phyloP scores from a whole-genome alignment of 306 rosid genomes.

The Pueraria montana region DNA sequence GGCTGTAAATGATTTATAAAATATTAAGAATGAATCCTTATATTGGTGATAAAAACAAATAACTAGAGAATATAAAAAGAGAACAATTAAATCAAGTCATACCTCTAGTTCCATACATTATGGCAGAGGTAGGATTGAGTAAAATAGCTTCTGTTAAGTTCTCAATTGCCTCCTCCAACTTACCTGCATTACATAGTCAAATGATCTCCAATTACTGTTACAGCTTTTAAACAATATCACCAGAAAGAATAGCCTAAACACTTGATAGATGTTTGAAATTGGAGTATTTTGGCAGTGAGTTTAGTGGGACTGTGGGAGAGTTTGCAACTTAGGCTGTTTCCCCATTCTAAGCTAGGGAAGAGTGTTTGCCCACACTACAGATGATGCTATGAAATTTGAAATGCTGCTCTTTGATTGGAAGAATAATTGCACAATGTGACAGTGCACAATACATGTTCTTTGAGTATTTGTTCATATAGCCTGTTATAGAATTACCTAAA shows the following conservation, averaged over 20 bases:
- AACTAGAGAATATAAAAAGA: not conserved
- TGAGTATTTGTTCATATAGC: not conserved
- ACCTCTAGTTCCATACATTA: conserved; percentile 94
- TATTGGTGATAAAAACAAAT: conserved; percentile 32
- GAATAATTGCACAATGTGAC: not conserved
- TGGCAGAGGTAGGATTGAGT: conserved; percentile 88
- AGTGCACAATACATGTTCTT: not conserved
- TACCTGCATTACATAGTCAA: conserved; percentile 59
- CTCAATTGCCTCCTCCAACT: conserved; percentile 80
- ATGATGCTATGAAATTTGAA: not conserved
- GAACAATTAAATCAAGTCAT: conserved; percentile 22
- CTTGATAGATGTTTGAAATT: not conserved
- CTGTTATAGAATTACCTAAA: not conserved
- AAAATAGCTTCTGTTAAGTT: conserved; percentile 78
- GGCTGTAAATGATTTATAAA: conserved; percentile 58
- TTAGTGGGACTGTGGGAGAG: not conserved
- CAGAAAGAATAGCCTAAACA: conserved; percentile 9
- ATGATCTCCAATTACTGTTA: not conserved
- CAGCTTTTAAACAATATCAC: not conserved
- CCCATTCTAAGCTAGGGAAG: not conserved
- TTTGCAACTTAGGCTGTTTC: conserved; percentile 1
- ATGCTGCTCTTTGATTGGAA: not conserved
- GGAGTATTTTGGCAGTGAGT: not conserved
- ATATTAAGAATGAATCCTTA: not conserved
- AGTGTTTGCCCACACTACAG: not conserved